Base-by-base conservation (phyloP, 2,329 filamentous ascomycete genomes). In the Pseudofabraea citricarpa region DNA sequence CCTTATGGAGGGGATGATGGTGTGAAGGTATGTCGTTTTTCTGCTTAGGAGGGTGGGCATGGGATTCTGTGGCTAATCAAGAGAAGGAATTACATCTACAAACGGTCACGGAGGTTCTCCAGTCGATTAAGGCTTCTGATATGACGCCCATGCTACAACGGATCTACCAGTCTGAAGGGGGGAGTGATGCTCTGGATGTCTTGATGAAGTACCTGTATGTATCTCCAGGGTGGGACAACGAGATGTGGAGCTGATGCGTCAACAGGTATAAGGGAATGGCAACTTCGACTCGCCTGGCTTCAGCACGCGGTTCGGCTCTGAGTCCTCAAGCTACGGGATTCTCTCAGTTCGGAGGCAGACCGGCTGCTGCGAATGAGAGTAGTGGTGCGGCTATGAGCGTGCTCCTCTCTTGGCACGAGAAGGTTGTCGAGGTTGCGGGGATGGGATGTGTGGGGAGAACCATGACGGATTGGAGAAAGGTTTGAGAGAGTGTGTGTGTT, bases 391-490 rank as follows among this genome's bases (percentile, higher is more conserved):
- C 85, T 42, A 97, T 97, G 93, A 97, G 93, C 62, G 93, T 98
- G 40, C 66, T 98, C 62, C 72, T 98, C 54, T 96, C 90, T 68
- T 98, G 93, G 93, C 93, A 98, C 64, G 93, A 98, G 74, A 98
- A 96, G 77, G 79, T 96, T 50, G 89, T 97, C 4, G 93, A 98
- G 60, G 83, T 96, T 59, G 88, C 90, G 27, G 93, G 93, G 19
- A 74, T 90, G 54, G 93, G 93, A 35, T 89, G 87, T 65, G 93
- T 98, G 67, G 87, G 90, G 50, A 81, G 93, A 57, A 89, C 89
- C 54, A 96, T 98, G 90, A 93, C 89, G 32, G 93, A 98, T 73
- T 87, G 91, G 72, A 83, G 93, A 61, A 93, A 86, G 57, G 91
- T 94, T 56, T 95, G 71, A 72, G 48, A 38, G 18, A 10, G 19